Evolutionary conservation across 1,284 basidiomycete genomes (phyloP), one percentile per base, ranked within the genome.

Genomic region (Coniferiporia sulphurascens): DNA sequence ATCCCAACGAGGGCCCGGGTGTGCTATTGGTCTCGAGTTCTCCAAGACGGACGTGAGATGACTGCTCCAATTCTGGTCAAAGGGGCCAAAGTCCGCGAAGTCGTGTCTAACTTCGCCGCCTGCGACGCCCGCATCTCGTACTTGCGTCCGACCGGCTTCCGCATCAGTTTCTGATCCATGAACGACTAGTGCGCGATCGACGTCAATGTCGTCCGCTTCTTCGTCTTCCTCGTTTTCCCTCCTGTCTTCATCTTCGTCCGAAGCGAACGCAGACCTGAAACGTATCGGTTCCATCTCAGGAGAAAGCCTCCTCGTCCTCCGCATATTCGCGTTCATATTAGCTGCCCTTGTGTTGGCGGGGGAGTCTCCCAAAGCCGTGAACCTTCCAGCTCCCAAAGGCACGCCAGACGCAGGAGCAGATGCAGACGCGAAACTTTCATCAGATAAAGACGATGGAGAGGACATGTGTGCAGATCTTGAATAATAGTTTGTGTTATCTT

Each of bases 211-310:
- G 19, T 58, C 56, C 19, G n/a, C 50, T 9, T 52, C 56, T 9
- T 55, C 53, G 32, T 55, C 53, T 43, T 19, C 44, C 7, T 56
- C 54, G 45, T 48, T 10, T 41, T 41, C 38, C 15, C 38, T 41
- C 15, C 50, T 48, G 8, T 45, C 56, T 19, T 57, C 55, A 9
- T 45, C 56, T 12, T 52, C 56, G 10, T 58, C 43, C 13, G n/a
- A 38, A 12, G 32, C n/a, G 38, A 36, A 32, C 13, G 48, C 27
- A n/a, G 32, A 45, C 13, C 17, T 52, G 32, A 52, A 52, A 13
- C 22, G 41, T 27, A 36, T 46, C 22, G 49, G 49, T 19, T 49
- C 19, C 9, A 41, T 41, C 38, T 41, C 38, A 12, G 41, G 43
- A 32, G 49, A 52, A 12, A 22, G 17, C 4, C 41, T 43, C 27